Base-by-base conservation (phyloP, 2,329 filamentous ascomycete genomes). In the Ustulina deusta region DNA sequence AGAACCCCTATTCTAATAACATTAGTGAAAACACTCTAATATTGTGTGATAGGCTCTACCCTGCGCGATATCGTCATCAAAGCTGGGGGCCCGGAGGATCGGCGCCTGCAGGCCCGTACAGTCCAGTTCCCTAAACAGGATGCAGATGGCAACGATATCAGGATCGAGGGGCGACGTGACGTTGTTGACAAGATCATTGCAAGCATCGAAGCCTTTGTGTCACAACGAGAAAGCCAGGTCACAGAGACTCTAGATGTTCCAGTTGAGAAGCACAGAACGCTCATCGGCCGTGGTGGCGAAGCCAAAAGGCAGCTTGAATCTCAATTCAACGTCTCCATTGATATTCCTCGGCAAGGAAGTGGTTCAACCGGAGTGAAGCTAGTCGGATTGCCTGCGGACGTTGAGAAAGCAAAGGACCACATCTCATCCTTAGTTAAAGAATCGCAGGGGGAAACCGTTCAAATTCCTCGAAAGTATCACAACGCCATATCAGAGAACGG, bases 41-140 rank as follows among this genome's bases (percentile, higher is more conserved):
- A 44, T 63, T 61, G 36, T 34, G 25, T 34, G 22, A n/a, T 61
- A 95, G 93, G 94, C 74, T 86, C 93, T 51, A 96, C 91, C 76
- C 90, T 99, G 66, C 92, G 92, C 69, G 90, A 93, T 69, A 94
- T 99, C 69, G 92, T 99, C 63, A 85, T 92, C 61, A 89, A 92
- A 74, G 94, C 96, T 54, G 97, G 96, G 70, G 97, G 96, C 10
- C 94, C 94, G 42, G 92, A 94, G 73, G 94, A 97, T 77, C 89
- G 91, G 70, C 90, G 92, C 46, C 91, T 92, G 69, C 88, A 96
- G 74, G 93, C 94, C 59, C 92, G 95, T 70, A 93, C 95, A 75
- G 93, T 99, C 68, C 94, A 95, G 79, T 98, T 99, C 85, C 96
- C 96, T 65, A 94, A 94, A 79, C 90, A 93, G 72, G 94, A 97